These are phyloP conservation scores for Favolaschia claudopus DNA, from an alignment of 768 basidiomycete species.

Conservation along the genomic window DNA sequence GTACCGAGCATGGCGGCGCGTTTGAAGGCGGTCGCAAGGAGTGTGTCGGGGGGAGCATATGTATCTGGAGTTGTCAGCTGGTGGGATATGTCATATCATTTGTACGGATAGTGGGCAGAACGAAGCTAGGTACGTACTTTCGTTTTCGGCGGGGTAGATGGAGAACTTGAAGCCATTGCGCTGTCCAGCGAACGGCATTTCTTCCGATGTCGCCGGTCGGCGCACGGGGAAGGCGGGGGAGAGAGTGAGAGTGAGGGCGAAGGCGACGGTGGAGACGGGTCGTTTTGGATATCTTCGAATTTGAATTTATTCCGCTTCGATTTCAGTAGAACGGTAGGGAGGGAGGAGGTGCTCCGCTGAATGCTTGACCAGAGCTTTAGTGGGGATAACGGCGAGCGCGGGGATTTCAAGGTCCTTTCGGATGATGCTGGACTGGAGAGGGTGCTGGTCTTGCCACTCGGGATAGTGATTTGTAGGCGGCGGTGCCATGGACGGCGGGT, in stretches of 20 bases:
- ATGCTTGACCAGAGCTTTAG: constrained; percentile 11
- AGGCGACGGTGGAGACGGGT: background rate
- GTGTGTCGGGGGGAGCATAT: background rate
- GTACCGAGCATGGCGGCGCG: constrained; percentile 18
- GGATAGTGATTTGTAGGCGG: constrained; percentile 8
- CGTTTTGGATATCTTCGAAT: background rate
- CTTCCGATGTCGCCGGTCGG: background rate
- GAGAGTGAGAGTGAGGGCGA: background rate
- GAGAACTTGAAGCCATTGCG: background rate
- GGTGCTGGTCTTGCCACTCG: background rate
- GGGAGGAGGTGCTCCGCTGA: background rate
- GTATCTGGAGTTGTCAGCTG: background rate
- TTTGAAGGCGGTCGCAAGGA: constrained; percentile 6
- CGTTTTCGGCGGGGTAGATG: background rate
- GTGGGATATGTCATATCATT: background rate
- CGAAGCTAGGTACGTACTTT: background rate
- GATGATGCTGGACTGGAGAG: background rate
- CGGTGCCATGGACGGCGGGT: constrained; percentile 11
- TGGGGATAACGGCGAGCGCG: constrained; percentile 10
- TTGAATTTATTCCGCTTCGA: background rate
- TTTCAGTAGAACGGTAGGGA: constrained; percentile 1
- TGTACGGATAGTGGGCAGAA: background rate
- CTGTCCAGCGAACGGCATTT: background rate
- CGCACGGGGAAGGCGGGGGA: too few species aligned
- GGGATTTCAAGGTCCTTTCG: background rate